Conservation (phyloP, 2,329 filamentous ascomycete species). For the Beauveria bassiana region DNA sequence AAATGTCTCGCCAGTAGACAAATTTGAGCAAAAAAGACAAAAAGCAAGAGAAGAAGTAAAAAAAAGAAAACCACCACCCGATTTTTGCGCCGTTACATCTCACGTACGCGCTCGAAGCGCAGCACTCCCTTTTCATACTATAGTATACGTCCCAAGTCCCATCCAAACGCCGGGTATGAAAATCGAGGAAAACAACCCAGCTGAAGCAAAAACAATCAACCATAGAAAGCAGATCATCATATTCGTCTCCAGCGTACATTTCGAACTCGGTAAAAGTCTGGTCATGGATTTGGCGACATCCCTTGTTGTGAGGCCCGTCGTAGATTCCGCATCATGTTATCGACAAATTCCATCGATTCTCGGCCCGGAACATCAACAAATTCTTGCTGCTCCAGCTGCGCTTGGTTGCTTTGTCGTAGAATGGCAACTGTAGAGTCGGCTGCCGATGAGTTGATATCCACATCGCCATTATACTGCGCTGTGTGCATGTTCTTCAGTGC, state of each 20-base stretch:
- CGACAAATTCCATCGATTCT: slow-evolving; percentile 41
- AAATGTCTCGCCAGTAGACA: not conserved
- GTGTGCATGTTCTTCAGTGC: not conserved
- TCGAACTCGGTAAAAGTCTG: not conserved
- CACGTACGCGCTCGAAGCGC: not conserved
- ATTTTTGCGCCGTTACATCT: not conserved
- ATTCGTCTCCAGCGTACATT: not conserved
- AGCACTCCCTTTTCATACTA: not conserved
- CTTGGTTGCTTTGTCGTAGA: slow-evolving; percentile 3
- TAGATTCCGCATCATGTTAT: slow-evolving; percentile 45
- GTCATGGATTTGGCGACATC: not conserved
- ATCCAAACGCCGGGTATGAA: not conserved
- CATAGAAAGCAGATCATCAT: not conserved
- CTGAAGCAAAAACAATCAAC: not conserved
- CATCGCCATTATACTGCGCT: not conserved
- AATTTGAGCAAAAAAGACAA: not conserved
- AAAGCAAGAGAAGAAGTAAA: not conserved
- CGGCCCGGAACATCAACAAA: slow-evolving; percentile 35
- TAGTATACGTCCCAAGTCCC: not conserved
- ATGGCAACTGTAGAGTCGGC: not conserved
- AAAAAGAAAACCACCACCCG: not conserved
- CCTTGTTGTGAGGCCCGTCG: slow-evolving; percentile 23
- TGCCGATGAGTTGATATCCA: too few species aligned
- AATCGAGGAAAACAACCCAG: not conserved
- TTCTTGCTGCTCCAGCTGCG: slow-evolving; percentile 20